Evolutionary conservation across 2,329 filamentous ascomycete species (phyloP).

Genomic region (Exophiala alcalophila): DNA sequence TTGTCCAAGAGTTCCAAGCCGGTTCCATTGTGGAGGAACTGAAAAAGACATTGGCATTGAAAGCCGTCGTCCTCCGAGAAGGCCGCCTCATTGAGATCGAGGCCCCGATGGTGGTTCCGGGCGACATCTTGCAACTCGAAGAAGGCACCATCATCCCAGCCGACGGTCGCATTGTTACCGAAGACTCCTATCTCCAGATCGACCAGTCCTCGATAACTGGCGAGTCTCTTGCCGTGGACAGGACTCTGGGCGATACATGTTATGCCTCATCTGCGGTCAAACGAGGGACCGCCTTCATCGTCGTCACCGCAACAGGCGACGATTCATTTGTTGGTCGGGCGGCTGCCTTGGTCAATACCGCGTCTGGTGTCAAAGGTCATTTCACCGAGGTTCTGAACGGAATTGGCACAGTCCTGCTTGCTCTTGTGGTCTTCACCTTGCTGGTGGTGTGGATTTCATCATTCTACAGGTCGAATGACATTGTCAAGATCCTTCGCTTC

Average conservation of each 20-base stretch:
- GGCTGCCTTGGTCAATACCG: slow-evolving; percentile 78
- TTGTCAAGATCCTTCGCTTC: slow-evolving; percentile 76
- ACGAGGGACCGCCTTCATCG: slow-evolving; percentile 80
- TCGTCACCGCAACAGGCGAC: slow-evolving; percentile 82
- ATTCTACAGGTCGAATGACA: slow-evolving; percentile 82
- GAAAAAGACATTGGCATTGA: slow-evolving; percentile 85
- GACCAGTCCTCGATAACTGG: slow-evolving; percentile 91
- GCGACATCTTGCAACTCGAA: slow-evolving; percentile 85
- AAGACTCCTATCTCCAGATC: slow-evolving; percentile 80
- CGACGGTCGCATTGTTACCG: slow-evolving; percentile 80
- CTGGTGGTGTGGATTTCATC: slow-evolving; percentile 80
- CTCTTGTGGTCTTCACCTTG: slow-evolving; percentile 76
- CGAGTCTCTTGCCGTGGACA: slow-evolving; percentile 87
- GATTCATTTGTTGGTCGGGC: slow-evolving; percentile 87
- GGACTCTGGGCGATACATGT: slow-evolving; percentile 75
- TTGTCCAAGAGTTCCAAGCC: slow-evolving; percentile 85
- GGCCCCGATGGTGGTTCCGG: slow-evolving; percentile 79
- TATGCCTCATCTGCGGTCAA: slow-evolving; percentile 87
- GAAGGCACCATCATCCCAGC: slow-evolving; percentile 90
- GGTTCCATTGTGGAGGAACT: slow-evolving; percentile 87
- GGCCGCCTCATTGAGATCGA: slow-evolving; percentile 74
- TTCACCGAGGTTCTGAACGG: slow-evolving; percentile 89
- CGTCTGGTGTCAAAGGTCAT: slow-evolving; percentile 71
- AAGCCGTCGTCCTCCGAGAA: slow-evolving; percentile 82
- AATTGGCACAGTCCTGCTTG: slow-evolving; percentile 75